A percentile compares a stretch with the other conserved stretches of the same genome.
Evolutionary conservation across 2,329 filamentous ascomycete species (phyloP).

Genomic region (Talaromyces verruculosus): DNA sequence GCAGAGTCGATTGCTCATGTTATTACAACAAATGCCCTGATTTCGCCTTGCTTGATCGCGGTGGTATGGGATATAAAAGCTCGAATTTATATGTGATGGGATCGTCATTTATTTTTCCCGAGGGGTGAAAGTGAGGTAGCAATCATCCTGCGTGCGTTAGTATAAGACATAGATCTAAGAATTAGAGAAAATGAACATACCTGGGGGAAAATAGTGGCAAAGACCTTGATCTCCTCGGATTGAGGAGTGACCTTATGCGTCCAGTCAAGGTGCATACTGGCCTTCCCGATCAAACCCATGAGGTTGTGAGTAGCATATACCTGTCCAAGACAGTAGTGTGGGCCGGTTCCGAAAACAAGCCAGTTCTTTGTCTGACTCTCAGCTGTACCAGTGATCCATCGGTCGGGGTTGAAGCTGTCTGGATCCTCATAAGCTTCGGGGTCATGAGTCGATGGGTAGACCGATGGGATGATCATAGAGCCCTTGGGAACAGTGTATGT

Average conservation of each 20-base stretch:
- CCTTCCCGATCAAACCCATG: constrained; percentile 86
- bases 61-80: constrained; percentile 6
- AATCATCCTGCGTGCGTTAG: constrained; percentile 66
- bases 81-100: neutral
- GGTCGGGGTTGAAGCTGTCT: constrained; percentile 83
- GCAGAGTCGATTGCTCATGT: neutral
- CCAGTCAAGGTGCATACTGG: constrained; percentile 84
- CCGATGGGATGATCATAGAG: constrained; percentile 90
- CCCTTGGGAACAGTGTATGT: constrained; percentile 91
- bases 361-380: constrained; percentile 94
- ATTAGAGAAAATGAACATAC: constrained; percentile 52
- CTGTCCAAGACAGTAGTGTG: constrained; percentile 95
- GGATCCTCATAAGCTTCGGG: constrained; percentile 89
- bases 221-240: constrained; percentile 96
- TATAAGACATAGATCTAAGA: neutral
- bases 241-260: constrained; percentile 77
- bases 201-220: constrained; percentile 96
- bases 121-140: constrained; percentile 69
- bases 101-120: constrained; percentile 28
- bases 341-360: constrained; percentile 91
- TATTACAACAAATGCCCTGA: neutral
- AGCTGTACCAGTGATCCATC: constrained; percentile 86
- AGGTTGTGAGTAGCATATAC: constrained; percentile 87
- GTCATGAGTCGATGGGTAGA: constrained; percentile 87
- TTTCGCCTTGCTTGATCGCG: constrained; percentile 4